A percentile compares a stretch with the other conserved stretches of the same genome.
These are phyloP conservation scores for Penicillium parvum DNA, from an alignment of 495 filamentous ascomycete genomes.

Conservation along the genomic window DNA sequence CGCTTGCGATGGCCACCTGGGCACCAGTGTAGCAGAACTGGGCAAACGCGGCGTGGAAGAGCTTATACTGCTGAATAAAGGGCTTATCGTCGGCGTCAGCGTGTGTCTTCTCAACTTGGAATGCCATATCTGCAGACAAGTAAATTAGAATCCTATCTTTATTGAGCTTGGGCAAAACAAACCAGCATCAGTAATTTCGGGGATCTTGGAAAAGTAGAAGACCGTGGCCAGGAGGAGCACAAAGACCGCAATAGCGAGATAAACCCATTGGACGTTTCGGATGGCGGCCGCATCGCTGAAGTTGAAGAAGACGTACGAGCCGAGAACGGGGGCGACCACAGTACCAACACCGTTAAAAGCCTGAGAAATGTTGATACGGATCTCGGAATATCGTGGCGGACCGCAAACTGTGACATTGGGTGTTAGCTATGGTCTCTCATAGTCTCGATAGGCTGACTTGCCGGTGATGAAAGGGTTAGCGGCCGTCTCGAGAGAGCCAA, in stretches of 20 bases:
- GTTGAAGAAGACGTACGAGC: conserved; percentile 65
- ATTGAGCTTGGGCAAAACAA: too few relatives aligned
- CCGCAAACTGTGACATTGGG: conserved; percentile 38
- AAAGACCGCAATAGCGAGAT: conserved; percentile 68
- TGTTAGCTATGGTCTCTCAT: too few relatives aligned
- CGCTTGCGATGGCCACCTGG: conserved; percentile 66
- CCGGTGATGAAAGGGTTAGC: conserved; percentile 54
- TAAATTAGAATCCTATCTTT: too few relatives aligned
- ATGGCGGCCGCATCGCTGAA: conserved; percentile 41
- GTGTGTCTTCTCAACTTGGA: conserved; percentile 44
- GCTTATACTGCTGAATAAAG: conserved; percentile 46
- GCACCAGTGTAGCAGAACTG: conserved; percentile 74
- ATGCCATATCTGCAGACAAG: conserved; percentile 56
- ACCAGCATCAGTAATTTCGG: conserved; percentile 54
- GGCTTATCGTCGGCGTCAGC: conserved; percentile 41
- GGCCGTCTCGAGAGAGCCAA: conserved; percentile 52
- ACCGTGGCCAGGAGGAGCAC: conserved; percentile 56
- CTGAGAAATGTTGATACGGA: conserved; percentile 64
- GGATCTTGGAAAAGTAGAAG: conserved; percentile 45
- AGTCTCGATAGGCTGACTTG: too few relatives aligned
- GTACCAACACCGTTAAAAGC: conserved; percentile 65
- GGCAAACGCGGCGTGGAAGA: conserved; percentile 60
- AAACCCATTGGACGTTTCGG: conserved; percentile 68
- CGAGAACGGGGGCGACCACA: conserved; percentile 61
- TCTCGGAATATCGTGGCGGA: conserved; percentile 47